phyloP scores from a whole-genome alignment of 2,329 filamentous ascomycete genomes.

The Nigrograna mackinnonii region DNA sequence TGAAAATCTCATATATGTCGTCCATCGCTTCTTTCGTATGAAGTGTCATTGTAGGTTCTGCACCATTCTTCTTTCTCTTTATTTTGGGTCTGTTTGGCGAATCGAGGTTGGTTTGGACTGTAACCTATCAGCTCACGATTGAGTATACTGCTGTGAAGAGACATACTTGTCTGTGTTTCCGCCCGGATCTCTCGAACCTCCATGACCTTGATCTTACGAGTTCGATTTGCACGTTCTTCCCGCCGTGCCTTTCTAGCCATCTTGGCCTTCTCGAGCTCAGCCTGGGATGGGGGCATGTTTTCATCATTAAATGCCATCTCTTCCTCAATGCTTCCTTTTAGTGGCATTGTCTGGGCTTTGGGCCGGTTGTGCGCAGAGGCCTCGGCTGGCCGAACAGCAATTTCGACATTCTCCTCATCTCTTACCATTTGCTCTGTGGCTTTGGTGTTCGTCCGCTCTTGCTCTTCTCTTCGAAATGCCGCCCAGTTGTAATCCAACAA shows the following conservation, averaged over 20 bases:
- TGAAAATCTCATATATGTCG: conserved; percentile 97
- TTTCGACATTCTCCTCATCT: conserved; percentile 10
- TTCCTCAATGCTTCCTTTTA: conserved; percentile 39
- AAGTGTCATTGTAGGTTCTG: conserved; percentile 96
- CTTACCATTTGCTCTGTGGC: conserved; percentile 15
- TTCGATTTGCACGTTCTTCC: conserved; percentile 54
- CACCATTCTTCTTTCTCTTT: conserved; percentile 68
- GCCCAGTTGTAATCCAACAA: conserved; percentile 62
- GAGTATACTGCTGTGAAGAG: background rate
- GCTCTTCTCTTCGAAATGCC: conserved; percentile 32
- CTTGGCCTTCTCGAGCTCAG: conserved; percentile 63
- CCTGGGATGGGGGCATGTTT: conserved; percentile 48
- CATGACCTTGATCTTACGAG: conserved; percentile 70
- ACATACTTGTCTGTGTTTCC: conserved; percentile 88
- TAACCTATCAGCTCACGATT: conserved; percentile 17
- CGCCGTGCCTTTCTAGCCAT: conserved; percentile 49
- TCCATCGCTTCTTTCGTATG: conserved; percentile 94
- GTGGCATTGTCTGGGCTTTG: conserved; percentile 30
- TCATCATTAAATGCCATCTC: conserved; percentile 46
- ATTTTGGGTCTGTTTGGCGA: conserved; percentile 86
- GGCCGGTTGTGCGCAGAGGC: background rate
- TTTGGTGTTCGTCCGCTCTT: conserved; percentile 26
- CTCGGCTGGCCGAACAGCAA: conserved; percentile 14
- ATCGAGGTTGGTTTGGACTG: conserved; percentile 91
- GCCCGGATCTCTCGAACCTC: conserved; percentile 68